Evolutionary conservation across 495 filamentous ascomycete species (phyloP), one percentile per base, ranked within the genome.

Genomic region (Penicillium parvum): DNA sequence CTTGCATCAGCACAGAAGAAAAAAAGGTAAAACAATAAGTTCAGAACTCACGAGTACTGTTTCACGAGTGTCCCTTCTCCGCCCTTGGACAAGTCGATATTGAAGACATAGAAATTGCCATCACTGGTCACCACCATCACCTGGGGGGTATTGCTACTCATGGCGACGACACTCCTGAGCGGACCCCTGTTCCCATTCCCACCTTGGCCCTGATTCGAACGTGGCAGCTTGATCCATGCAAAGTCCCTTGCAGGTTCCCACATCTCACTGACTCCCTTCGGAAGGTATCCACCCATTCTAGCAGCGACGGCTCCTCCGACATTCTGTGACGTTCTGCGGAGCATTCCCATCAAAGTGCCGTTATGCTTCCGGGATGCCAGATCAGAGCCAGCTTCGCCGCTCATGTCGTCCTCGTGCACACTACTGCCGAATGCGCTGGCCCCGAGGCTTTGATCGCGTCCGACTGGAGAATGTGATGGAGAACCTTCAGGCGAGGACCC

Each of bases 111-210:
- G 55, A 95, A 97, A 16, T 82, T 82, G 10, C 92, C 92, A 59
- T 97, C 94, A 49, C 85, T 95, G 2, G 92, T 97, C 9, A 96
- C 94, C 1, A 97, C 88, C 91, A 97, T 96, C 19, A 98, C 86
- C 53, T 96, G 89, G 0, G 94, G 92, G 9, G 84, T 87, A 53
- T 80, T 91, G 53, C 79, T 90, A 54, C 88, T 95, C 82, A 98
- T 89, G 5, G 94, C 92, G 26, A 97, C 92, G 19, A 97, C 94
- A 46, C 89, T 96, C 47, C 82, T 66, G 12, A 94, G 57, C 3
- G 77, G 76, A 1, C 70, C 71, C 5, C 52, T 45, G 16, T 55
- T 50, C n/a, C 58, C 57, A 10, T 71, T 68, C 6, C 60, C 62
- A 32, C 68, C 64, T 42, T 63, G 32, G 7, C 58, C 56, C 45